These are phyloP conservation scores for Zangia roseola DNA, from an alignment of 768 basidiomycete genomes.

Conservation along the genomic window DNA sequence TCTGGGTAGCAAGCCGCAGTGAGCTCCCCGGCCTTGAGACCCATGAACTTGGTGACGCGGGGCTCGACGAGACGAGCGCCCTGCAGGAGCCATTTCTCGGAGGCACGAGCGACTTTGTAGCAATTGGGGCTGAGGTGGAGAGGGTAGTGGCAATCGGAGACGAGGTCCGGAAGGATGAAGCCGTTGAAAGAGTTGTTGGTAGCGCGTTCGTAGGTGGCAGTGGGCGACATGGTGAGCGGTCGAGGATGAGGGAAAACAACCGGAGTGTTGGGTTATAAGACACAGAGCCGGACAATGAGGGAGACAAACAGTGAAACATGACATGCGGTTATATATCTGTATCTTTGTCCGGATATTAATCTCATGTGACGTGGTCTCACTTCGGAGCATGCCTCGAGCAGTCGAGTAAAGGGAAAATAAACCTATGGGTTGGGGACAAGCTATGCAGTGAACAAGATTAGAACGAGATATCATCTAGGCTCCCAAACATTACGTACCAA, in stretches of 20 bases:
- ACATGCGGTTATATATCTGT: slow-evolving; percentile 29
- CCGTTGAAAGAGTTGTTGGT: slow-evolving; percentile 10
- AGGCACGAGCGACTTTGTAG: slow-evolving; percentile 35
- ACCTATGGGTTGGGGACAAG: background rate
- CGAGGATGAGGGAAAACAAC: background rate
- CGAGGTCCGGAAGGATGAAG: slow-evolving; percentile 42
- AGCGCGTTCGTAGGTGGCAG: slow-evolving; percentile 18
- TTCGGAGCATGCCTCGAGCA: slow-evolving; percentile 1
- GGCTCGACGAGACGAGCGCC: slow-evolving; percentile 31
- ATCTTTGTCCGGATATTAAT: slow-evolving; percentile 14
- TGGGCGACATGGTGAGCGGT: slow-evolving; percentile 23
- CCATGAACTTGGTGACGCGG: slow-evolving; percentile 42
- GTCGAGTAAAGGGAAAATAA: slow-evolving; percentile 1
- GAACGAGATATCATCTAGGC: background rate
- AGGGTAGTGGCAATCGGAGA: slow-evolving; percentile 39
- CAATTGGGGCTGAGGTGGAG: slow-evolving; percentile 34
- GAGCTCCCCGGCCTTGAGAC: slow-evolving; percentile 64
- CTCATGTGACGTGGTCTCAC: background rate
- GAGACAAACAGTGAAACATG: slow-evolving; percentile 20
- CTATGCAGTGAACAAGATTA: background rate
- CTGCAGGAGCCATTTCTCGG: slow-evolving; percentile 36
- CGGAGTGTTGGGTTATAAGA: slow-evolving; percentile 13
- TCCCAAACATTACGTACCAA: background rate
- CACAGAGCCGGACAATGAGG: slow-evolving; percentile 12
- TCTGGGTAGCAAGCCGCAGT: slow-evolving; percentile 64